Base-by-base conservation (phyloP, 805 yeast species). In the Kodamaea nitidulidarum region DNA sequence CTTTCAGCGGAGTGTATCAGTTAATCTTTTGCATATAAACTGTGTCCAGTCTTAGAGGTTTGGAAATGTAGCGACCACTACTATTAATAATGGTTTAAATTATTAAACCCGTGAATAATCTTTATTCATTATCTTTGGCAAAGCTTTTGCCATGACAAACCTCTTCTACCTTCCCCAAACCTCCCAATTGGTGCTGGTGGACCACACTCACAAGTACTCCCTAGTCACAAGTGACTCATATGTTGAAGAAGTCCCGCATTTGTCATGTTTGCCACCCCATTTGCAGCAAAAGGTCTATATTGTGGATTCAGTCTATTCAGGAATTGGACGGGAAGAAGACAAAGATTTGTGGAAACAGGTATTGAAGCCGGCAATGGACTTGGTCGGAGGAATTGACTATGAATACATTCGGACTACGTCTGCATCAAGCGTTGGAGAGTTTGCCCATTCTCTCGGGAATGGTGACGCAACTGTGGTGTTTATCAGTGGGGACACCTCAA, bases 401-500 rank as follows among this genome's bases (percentile, higher is more conserved):
- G 42, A 43, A 1, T 75, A 76, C 43, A 14, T 73, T n/a, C 54
- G 55, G 31, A 80, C 88, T 0, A 48, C 51, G 0, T 52, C 70
- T 4, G 42, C 56, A 1, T 39, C 52, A n/a, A 59, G 75, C 1
- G 69, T 80, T 5, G 35, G 49, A 1, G 54, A 66, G n/a, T 60
- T 67, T 44, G 77, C 79, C 0, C 22, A 40, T 8, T 4, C 41
- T 0, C 44, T 75, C 5, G 12, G 38, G 15, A 33, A 44, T 14
- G 32, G 29, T 9, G 40, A 41, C 3, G 52, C 67, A 16, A 73
- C 84, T 1, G 61, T 84, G 7, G 54, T 85, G 2, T 62, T 88
- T 25, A 58, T 90, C 7, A 83, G 95, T 27, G 97, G 97, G 2
- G 97, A 90, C 54, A 88, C 96, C 1, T 80, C 95, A 1, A 64